phyloP scores from a whole-genome alignment of 164 flowering plant genomes.

The Amborella trichopoda region DNA sequence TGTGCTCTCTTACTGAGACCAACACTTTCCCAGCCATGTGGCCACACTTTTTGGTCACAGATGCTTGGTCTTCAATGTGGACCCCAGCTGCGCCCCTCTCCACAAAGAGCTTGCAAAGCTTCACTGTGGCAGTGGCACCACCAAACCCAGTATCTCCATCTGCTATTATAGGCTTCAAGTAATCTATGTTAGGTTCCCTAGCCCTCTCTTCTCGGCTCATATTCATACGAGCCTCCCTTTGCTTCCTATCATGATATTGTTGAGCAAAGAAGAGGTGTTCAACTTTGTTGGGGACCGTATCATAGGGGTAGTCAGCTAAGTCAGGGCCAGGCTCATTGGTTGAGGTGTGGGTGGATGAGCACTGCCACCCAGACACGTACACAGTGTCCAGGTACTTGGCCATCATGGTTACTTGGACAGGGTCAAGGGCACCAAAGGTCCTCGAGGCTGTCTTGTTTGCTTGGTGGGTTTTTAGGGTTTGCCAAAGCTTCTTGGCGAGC shows the following conservation, averaged over 20 bases:
- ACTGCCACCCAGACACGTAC: slow-evolving; percentile 97
- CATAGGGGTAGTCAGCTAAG: slow-evolving; percentile 92
- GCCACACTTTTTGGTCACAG: slow-evolving; percentile 92
- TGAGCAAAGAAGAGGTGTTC: slow-evolving; percentile 88
- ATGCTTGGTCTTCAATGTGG: slow-evolving; percentile 90
- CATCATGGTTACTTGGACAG: slow-evolving; percentile 96
- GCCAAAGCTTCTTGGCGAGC: slow-evolving; percentile 86
- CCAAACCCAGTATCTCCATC: slow-evolving; percentile 96
- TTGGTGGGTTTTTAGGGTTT: slow-evolving; percentile 77
- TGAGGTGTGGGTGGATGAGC: slow-evolving; percentile 85
- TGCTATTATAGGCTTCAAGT: slow-evolving; percentile 83
- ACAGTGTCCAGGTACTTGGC: slow-evolving; percentile 79
- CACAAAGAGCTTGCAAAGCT: slow-evolving; percentile 91
- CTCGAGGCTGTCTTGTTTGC: slow-evolving; percentile 74
- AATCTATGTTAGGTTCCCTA: slow-evolving; percentile 59
- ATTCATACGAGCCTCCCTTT: slow-evolving; percentile 80
- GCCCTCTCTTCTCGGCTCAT: slow-evolving; percentile 75
- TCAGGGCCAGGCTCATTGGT: slow-evolving; percentile 96
- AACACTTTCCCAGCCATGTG: slow-evolving; percentile 96
- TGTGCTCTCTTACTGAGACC: slow-evolving; percentile 66
- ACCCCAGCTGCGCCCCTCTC: slow-evolving; percentile 96
- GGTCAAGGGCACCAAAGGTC: slow-evolving; percentile 92
- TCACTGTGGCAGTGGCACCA: slow-evolving; percentile 84
- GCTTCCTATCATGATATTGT: slow-evolving; percentile 87
- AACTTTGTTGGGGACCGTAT: slow-evolving; percentile 95